Evolutionary conservation across 768 basidiomycete species (phyloP).

Genomic region (Antrodiella citrinella): DNA sequence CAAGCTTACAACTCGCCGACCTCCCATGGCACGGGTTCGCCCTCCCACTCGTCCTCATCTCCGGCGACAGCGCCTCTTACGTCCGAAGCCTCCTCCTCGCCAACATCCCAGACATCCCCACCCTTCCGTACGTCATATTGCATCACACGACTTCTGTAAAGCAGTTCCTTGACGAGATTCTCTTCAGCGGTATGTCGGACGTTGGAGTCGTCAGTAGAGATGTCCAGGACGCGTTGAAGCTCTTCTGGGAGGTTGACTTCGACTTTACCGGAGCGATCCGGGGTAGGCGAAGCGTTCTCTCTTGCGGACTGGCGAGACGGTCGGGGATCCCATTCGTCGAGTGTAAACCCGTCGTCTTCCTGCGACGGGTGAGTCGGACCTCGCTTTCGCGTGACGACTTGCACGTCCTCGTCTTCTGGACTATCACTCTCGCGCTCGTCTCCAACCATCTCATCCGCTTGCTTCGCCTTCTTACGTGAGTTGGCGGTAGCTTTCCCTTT

Average conservation of each 20-base stretch:
- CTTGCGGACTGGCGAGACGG: not conserved
- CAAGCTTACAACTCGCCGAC: slow-evolving; percentile 67
- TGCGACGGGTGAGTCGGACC: too few relatives aligned
- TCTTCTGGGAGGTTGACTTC: slow-evolving; percentile 59
- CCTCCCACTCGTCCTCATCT: slow-evolving; percentile 54
- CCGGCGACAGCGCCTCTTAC: too few relatives aligned
- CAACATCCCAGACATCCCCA: slow-evolving; percentile 70
- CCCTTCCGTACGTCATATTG: slow-evolving; percentile 59
- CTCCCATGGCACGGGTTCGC: slow-evolving; percentile 79
- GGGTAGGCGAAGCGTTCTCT: slow-evolving; percentile 25
- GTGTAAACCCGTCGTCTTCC: too few relatives aligned
- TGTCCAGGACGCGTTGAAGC: slow-evolving; percentile 54
- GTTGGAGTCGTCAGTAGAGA: slow-evolving; percentile 33
- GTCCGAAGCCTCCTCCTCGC: slow-evolving; percentile 43
- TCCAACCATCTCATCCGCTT: slow-evolving; percentile 24
- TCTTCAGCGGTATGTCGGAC: slow-evolving; percentile 38
- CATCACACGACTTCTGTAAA: slow-evolving; percentile 47
- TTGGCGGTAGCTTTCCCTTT: too few relatives aligned
- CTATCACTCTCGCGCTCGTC: slow-evolving; percentile 19
- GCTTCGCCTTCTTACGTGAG: slow-evolving; percentile 43
- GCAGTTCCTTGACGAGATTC: slow-evolving; percentile 46
- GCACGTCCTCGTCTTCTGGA: slow-evolving; percentile 17
- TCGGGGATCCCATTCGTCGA: too few relatives aligned
- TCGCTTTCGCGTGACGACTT: too few relatives aligned
- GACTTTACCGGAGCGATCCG: too few relatives aligned